phyloP scores from a whole-genome alignment of 164 flowering plant species.

The Aristolochia fimbriata region DNA sequence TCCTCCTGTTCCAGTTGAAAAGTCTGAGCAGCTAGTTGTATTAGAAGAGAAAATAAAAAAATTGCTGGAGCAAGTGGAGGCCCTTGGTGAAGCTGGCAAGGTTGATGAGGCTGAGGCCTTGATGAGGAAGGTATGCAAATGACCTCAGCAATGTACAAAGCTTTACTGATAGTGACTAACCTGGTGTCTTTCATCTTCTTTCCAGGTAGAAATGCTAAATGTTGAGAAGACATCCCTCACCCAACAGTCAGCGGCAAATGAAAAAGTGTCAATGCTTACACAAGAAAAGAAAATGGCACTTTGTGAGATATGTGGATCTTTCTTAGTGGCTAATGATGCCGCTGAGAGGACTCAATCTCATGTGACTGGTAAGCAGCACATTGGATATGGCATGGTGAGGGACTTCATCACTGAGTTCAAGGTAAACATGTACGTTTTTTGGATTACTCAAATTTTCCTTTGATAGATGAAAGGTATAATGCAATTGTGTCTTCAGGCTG shows the following conservation, averaged over 20 bases:
- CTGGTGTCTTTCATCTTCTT: background rate
- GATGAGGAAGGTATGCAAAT: constrained; percentile 71
- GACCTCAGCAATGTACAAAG: background rate
- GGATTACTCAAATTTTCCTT: background rate
- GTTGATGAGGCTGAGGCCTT: constrained; percentile 99
- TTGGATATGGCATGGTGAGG: constrained; percentile 95
- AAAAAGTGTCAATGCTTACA: constrained; percentile 55
- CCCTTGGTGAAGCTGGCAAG: constrained; percentile 97
- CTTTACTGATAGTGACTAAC: background rate
- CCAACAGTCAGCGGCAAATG: constrained; percentile 46
- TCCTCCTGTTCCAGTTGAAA: constrained; percentile 65
- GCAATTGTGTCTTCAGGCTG: constrained; percentile 32
- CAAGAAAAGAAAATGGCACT: constrained; percentile 98
- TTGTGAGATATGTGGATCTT: constrained; percentile 95
- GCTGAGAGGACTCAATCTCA: constrained; percentile 95
- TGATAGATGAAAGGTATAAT: background rate
- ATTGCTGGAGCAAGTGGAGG: constrained; percentile 87
- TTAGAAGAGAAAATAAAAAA: constrained; percentile 95
- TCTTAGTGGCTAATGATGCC: constrained; percentile 96
- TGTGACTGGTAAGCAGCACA: constrained; percentile 92
- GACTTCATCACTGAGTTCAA: constrained; percentile 77
- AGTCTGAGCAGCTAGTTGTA: constrained; percentile 75
- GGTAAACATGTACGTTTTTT: constrained; percentile 23
- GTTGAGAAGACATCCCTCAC: constrained; percentile 66
- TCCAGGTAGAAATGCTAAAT: constrained; percentile 81